Conservation (phyloP, 1,139 yeast species). For the Tardiomyces depauwii region DNA sequence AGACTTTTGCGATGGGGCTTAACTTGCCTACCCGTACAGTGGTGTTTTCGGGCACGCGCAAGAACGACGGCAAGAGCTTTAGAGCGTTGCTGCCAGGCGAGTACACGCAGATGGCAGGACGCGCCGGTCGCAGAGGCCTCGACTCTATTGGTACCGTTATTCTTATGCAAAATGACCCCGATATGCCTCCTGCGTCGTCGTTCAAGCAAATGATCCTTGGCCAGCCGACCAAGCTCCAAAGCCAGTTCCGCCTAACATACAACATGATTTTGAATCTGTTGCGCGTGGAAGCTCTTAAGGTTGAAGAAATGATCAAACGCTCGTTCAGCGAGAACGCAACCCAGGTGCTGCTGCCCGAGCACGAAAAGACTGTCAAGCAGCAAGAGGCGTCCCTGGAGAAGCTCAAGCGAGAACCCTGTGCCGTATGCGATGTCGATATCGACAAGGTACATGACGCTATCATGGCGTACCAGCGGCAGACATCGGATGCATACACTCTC, state of each 20-base stretch:
- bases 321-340: constrained; percentile 88
- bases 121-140: constrained; percentile 97
- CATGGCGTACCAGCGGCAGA: constrained; percentile 34
- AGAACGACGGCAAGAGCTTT: constrained; percentile 80
- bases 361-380: constrained; percentile 50
- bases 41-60: constrained; percentile 71
- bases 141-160: constrained; percentile 95
- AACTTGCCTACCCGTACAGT: constrained; percentile 99
- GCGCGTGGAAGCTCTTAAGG: constrained; percentile 86
- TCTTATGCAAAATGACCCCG: constrained; percentile 72
- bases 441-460: constrained; percentile 37
- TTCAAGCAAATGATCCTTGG: constrained; percentile 80
- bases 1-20: constrained; percentile 94
- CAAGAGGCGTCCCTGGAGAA: constrained; percentile 38
- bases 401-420: constrained; percentile 31
- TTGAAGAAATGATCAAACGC: constrained; percentile 95
- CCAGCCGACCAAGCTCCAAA: constrained; percentile 74
- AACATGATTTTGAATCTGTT: constrained; percentile 89
- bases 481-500: constrained; percentile 38
- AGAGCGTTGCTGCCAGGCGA: constrained; percentile 88
- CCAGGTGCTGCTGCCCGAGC: constrained; percentile 80
- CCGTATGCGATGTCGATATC: constrained; percentile 31
- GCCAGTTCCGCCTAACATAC: constrained; percentile 89
- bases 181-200: constrained; percentile 36
- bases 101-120: constrained; percentile 97